Conservation (phyloP, 495 filamentous ascomycete species). For the Bathelium albidoporum region DNA sequence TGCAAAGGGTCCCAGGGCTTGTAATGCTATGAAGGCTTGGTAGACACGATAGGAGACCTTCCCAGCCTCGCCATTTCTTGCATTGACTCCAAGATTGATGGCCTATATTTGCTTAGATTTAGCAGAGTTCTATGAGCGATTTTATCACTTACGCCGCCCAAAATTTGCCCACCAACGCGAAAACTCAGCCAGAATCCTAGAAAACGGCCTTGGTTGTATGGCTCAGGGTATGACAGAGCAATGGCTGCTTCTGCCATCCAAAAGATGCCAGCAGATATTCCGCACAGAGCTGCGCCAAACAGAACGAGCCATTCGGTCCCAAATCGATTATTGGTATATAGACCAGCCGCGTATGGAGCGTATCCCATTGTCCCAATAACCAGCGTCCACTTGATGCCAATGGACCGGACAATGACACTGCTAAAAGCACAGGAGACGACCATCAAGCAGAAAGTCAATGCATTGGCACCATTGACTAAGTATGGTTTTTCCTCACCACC, state of each 20-base stretch:
- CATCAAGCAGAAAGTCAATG: constrained; percentile 57
- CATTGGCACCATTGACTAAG: constrained; percentile 60
- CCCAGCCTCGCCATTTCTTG: constrained; percentile 40
- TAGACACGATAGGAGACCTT: constrained; percentile 53
- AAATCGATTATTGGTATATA: constrained; percentile 59
- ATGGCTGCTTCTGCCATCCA: constrained; percentile 60
- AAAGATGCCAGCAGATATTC: constrained; percentile 54
- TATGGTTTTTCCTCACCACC: constrained; percentile 53
- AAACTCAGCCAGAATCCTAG: constrained; percentile 55
- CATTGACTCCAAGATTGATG: constrained; percentile 53
- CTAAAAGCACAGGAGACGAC: constrained; percentile 49
- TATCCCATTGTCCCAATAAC: constrained; percentile 58
- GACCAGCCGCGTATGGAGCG: constrained; percentile 52
- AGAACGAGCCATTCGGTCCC: constrained; percentile 52
- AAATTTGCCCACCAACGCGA: constrained; percentile 49
- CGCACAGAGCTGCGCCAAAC: constrained; percentile 54
- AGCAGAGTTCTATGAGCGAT: background rate
- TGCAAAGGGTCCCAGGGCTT: constrained; percentile 45
- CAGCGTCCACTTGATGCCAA: constrained; percentile 55
- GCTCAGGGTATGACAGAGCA: constrained; percentile 54
- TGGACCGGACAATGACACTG: constrained; percentile 43
- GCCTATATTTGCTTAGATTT: constrained; percentile 18
- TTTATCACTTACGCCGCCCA: constrained; percentile 38
- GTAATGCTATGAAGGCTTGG: constrained; percentile 50
- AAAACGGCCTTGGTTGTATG: constrained; percentile 48